These are phyloP conservation scores for Fonsecaea nubica DNA, from an alignment of 2,329 filamentous ascomycete species.

Conservation along the genomic window DNA sequence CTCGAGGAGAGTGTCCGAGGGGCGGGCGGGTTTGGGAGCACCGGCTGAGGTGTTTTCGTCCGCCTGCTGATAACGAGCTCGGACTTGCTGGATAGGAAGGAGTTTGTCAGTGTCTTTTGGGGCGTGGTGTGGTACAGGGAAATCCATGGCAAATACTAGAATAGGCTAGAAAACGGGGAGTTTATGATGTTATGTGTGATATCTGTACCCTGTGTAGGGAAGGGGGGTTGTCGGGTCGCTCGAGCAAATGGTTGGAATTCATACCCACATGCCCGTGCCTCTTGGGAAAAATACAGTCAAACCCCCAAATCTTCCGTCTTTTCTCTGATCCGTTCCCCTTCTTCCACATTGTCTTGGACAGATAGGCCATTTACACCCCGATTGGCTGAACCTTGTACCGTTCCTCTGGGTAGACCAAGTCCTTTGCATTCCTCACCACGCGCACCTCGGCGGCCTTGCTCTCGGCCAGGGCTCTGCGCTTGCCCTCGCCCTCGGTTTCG, in stretches of 20 bases:
- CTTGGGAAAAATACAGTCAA: too few species aligned
- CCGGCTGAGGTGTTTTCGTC: constrained; percentile 57
- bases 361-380: constrained; percentile 18
- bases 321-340: neutral
- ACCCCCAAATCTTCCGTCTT: too few species aligned
- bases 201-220: neutral
- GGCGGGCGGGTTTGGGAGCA: constrained; percentile 90
- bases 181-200: neutral
- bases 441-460: constrained; percentile 89
- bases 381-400: constrained; percentile 64
- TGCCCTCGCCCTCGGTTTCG: constrained; percentile 48
- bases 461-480: constrained; percentile 69
- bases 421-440: constrained; percentile 75
- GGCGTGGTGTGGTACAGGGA: neutral
- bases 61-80: too few species aligned
- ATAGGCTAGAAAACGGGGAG: neutral
- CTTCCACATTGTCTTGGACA: neutral
- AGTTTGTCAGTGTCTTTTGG: neutral
- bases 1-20: constrained; percentile 90
- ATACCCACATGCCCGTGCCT: too few species aligned
- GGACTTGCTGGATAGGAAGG: too few species aligned
- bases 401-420: constrained; percentile 69
- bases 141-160: neutral
- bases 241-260: too few species aligned
- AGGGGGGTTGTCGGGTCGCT: neutral